Percentiles rank a stretch among this genome's conserved stretches.
Evolutionary conservation across 176 grass and related monocot species (phyloP).

Genomic region (Avena insularis): DNA sequence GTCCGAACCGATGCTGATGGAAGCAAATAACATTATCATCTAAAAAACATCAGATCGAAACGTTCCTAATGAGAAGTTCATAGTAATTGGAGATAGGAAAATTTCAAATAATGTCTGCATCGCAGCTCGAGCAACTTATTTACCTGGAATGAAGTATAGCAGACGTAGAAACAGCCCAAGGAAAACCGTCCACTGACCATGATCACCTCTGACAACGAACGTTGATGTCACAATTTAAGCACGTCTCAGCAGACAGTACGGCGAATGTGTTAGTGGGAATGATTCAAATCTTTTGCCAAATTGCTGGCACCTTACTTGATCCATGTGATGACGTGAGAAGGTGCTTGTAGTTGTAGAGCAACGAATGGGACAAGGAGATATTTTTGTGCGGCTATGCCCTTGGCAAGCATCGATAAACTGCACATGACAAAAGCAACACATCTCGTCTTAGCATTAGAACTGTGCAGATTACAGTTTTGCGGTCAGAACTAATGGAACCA

Average conservation of each 20-base stretch:
- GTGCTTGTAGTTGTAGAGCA: slow-evolving; percentile 60
- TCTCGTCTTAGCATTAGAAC: neutral
- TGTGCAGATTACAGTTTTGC: neutral
- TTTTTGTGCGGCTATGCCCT: slow-evolving; percentile 63
- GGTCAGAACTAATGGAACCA: neutral
- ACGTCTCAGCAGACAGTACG: neutral
- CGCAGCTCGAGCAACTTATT: too few relatives aligned
- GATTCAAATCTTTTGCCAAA: neutral
- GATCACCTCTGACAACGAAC: slow-evolving; percentile 52
- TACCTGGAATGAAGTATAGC: slow-evolving; percentile 65
- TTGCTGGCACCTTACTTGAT: slow-evolving; percentile 56
- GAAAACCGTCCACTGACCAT: slow-evolving; percentile 71
- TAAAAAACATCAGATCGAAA: neutral
- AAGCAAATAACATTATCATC: too few relatives aligned
- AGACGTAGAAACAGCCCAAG: slow-evolving; percentile 64
- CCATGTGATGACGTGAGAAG: slow-evolving; percentile 53
- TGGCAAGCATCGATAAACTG: slow-evolving; percentile 62
- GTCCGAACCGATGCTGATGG: too few relatives aligned
- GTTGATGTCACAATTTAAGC: neutral
- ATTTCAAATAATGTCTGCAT: neutral
- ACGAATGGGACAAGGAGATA: slow-evolving; percentile 65
- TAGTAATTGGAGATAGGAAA: neutral
- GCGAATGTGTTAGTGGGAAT: neutral
- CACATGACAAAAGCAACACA: neutral
- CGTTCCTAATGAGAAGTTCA: neutral